These are phyloP conservation scores for Brassica carinata DNA, from an alignment of 345 rosid species.

Conservation along the genomic window DNA sequence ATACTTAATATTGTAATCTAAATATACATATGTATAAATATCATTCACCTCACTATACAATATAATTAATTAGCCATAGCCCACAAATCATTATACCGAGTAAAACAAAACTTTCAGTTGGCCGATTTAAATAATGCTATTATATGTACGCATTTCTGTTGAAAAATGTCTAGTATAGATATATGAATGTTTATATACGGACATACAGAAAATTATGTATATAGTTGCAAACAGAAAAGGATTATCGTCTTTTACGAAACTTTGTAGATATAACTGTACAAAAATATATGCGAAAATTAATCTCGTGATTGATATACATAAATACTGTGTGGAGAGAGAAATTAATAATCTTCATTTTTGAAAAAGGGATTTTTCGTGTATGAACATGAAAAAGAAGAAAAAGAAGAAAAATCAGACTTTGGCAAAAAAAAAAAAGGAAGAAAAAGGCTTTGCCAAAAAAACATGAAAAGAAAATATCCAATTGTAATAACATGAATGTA, in stretches of 20 bases:
- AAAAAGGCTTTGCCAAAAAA: background rate
- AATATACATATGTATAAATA: no score
- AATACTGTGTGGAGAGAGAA: background rate
- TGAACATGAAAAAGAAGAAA: background rate
- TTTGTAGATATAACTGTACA: background rate
- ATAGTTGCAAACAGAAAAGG: background rate
- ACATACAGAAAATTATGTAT: background rate
- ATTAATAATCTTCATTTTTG: slow-evolving; percentile 1
- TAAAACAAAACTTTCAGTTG: slow-evolving; percentile 19
- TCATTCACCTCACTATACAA: background rate
- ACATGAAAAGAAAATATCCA: background rate
- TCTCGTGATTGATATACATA: background rate
- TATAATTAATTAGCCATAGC: slow-evolving; percentile 4
- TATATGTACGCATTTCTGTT: background rate
- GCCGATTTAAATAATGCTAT: background rate
- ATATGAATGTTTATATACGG: background rate
- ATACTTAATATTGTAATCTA: no score
- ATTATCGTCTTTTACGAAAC: background rate
- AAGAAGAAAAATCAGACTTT: background rate
- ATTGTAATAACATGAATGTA: background rate
- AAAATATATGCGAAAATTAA: background rate
- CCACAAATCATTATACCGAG: slow-evolving; percentile 15
- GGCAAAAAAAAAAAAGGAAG: background rate
- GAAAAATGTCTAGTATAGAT: background rate
- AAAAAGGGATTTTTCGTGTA: background rate